phyloP scores from a whole-genome alignment of 2,329 filamentous ascomycete species.

The Epichloe coenophiala region DNA sequence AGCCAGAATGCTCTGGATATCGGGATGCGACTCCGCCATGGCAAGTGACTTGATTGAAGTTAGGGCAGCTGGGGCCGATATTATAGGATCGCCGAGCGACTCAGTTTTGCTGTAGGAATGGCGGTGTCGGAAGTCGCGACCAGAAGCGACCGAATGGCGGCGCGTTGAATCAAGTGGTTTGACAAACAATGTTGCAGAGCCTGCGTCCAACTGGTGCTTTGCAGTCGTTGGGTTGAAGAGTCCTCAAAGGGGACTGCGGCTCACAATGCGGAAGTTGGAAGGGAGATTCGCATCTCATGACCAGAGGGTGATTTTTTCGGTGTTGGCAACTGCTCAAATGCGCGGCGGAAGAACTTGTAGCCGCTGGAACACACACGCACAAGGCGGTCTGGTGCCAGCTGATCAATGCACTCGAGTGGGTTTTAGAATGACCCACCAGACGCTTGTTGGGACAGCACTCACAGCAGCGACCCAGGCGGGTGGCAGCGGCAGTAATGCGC shows the following conservation, averaged over 20 bases:
- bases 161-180: neutral
- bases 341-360: slow-evolving; percentile 2
- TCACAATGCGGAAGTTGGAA: neutral
- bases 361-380: neutral
- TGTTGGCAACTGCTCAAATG: neutral
- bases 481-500: neutral
- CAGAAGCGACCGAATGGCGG: neutral
- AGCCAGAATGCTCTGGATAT: slow-evolving; percentile 34
- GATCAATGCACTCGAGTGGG: neutral
- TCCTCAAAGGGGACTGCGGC: neutral
- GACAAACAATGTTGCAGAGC: neutral
- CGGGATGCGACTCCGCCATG: slow-evolving; percentile 26
- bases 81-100: neutral
- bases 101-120: neutral
- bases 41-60: neutral
- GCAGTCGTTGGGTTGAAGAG: neutral
- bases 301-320: neutral
- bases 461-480: neutral
- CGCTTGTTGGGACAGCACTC: neutral
- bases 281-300: neutral
- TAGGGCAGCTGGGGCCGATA: neutral
- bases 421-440: neutral
- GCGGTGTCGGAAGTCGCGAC: neutral
- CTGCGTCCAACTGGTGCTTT: neutral
- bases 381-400: neutral